A percentile compares a stretch with the other conserved stretches of the same genome.
phyloP scores from a whole-genome alignment of 2,329 filamentous ascomycete genomes.

The Phyllosticta citrichinensis region DNA sequence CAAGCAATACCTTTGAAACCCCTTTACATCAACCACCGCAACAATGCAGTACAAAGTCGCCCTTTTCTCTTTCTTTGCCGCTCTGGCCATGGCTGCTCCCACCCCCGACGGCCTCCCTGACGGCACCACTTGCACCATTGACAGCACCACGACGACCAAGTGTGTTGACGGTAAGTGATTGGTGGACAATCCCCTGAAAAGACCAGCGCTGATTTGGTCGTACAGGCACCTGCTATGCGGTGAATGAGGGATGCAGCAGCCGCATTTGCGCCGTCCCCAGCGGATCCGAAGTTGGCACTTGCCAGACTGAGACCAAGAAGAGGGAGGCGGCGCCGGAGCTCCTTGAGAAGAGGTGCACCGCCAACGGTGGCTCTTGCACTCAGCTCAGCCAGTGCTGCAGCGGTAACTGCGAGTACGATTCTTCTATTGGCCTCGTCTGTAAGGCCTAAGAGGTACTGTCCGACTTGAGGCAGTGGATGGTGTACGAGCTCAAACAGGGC shows the following conservation, averaged over 20 bases:
- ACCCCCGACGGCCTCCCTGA: neutral
- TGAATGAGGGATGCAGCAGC: neutral
- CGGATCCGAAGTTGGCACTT: neutral
- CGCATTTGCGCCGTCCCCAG: neutral
- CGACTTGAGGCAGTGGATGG: no score
- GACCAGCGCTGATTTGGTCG: neutral
- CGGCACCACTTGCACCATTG: neutral
- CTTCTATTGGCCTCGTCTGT: slow-evolving; percentile 1
- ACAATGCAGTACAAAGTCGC: slow-evolving; percentile 6
- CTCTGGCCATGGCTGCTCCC: neutral
- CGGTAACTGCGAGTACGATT: neutral
- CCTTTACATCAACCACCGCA: neutral
- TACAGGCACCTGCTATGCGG: neutral
- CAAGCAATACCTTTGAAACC: neutral
- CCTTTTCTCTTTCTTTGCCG: slow-evolving; percentile 1
- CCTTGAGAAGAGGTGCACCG: no score
- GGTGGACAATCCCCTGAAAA: neutral
- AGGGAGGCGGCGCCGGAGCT: neutral
- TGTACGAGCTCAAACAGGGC: no score
- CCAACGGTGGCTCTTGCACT: no score
- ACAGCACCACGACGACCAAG: neutral
- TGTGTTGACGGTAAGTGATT: neutral
- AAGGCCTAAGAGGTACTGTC: neutral
- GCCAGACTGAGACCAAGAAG: neutral
- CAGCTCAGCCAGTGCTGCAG: no score